Conservation (phyloP, 768 basidiomycete species). For the Pleurotus tuoliensis region DNA sequence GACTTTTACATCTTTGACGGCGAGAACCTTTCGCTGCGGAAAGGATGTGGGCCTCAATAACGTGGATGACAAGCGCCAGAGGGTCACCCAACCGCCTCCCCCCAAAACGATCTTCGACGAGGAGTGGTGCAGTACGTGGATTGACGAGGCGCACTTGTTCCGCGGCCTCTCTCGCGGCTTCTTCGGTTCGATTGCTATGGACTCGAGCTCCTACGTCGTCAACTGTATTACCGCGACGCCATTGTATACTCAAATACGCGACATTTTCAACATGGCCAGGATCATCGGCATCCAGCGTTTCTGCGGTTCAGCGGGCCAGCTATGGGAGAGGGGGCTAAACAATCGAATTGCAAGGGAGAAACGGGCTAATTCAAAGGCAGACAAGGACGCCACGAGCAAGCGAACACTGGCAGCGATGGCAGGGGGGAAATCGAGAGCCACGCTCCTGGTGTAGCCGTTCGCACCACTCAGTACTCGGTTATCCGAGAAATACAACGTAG, state of each 20-base stretch:
- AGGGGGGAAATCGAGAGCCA: no score
- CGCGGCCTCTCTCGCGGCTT: constrained; percentile 8
- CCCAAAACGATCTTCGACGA: not conserved
- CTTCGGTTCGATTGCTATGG: not conserved
- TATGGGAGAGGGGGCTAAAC: not conserved
- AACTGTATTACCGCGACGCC: constrained; percentile 11
- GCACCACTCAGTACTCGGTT: not conserved
- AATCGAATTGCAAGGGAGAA: not conserved
- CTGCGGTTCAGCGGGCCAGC: not conserved
- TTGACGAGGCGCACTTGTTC: constrained; percentile 15
- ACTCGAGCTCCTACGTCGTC: not conserved
- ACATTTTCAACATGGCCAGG: constrained; percentile 6
- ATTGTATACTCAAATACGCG: constrained; percentile 4
- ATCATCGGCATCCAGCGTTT: not conserved
- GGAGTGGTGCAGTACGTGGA: not conserved
- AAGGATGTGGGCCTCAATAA: no score
- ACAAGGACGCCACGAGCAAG: no score
- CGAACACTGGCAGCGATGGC: no score
- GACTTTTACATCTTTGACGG: no score
- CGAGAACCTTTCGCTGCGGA: no score
- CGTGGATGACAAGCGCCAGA: no score
- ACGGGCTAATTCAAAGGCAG: not conserved
- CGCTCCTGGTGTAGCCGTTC: no score
- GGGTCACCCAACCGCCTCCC: no score
- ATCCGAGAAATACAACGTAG: not conserved